Base-by-base conservation (phyloP, 139 green algal species). In the Volvox reticuliferus region DNA sequence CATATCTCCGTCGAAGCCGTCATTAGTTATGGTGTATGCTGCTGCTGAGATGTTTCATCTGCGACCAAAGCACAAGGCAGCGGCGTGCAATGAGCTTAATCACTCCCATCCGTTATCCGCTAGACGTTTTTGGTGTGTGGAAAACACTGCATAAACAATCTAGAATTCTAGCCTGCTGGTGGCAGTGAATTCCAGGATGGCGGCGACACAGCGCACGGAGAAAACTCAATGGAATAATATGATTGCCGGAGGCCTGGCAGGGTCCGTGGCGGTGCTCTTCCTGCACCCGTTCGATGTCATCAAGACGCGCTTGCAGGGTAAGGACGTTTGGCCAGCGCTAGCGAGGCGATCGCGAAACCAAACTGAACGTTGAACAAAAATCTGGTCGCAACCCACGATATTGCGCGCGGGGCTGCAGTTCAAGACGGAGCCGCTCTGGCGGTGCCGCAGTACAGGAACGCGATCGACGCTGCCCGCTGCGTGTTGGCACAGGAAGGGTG, bases 261-360 rank as follows among this genome's bases (percentile, higher is more conserved):
- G 97, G 30, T 92, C 96, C 14, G 88, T 92, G 1, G 95, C 96
- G 9, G 93, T 96, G 9, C 88, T 99, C 0, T 55, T 95, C 18
- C 91, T 99, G 79, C 97, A 99, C 55, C 97, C 97, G 0, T 96
- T 99, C 81, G 97, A 99, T 79, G 96, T 99, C 14, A 93, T 99
- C 14, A 99, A 99, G 90, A 98, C 97, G 0, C 92, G 97, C 19
- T 83, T 98, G 88, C 97, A 99, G 92, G 97, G 93, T 95, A 44
- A 76, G 81, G 16, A 32, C 79, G 16, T 24, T 14, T 17, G 32
- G 24, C 9, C 24, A 35, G 13, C 75, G 30, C 71, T 79, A 37
- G 32, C 78, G 78, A 44, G 14, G 65, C 65, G 65, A 28, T 73
- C 16, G 21, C 12, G 2, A 73, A 12, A 2, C 12, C 16, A 2